Base-by-base conservation (phyloP, 2,329 filamentous ascomycete species). In the Triangularia setosa region DNA sequence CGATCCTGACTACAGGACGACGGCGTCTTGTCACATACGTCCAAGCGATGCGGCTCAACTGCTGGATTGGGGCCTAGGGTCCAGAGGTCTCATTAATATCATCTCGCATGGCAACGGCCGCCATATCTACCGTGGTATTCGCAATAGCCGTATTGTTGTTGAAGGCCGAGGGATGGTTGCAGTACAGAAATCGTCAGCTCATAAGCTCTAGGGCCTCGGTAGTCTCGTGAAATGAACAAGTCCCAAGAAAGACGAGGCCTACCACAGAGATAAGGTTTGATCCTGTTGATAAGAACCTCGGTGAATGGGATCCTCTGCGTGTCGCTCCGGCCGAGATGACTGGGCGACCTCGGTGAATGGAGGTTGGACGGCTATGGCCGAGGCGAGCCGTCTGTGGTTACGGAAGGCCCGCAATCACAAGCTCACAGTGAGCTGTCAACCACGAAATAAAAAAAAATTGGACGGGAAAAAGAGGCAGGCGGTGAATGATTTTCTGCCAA, bases 281-380 rank as follows among this genome's bases (percentile, higher is more conserved):
- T 48, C 16, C 8, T 48, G 40, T 23, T 21, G 40, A 48, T 48
- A 48, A 48, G 18, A 48, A 18, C 40, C 40, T 48, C 40, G 40
- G 40, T 48, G 40, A 48, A 48, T 21, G 40, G 21, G 40, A 21
- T 6, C 6, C 11, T 18, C 11, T 48, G 40, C 21, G 7, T 21
- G 18, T 48, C 40, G 40, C 23, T 55, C 12, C 12, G 52, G n/a
- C 23, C 23, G 52, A 55, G 52, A 55, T 28, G 25, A 9, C 52
- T 55, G 27, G 52, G 52, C 53, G 59, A 61, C 66, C 67, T 69
- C 64, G 68, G 68, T 55, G 64, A 58, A 63, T 59, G 65, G 63
- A 25, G 56, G 35, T 14, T 30, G 35, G 64, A 63, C 24, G 48
- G 44, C 21, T 58, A 30, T 35, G 63, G 62, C 68, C 66, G 64